These are phyloP conservation scores for Claviceps maximensis DNA, from an alignment of 2,329 filamentous ascomycete genomes.

Conservation along the genomic window DNA sequence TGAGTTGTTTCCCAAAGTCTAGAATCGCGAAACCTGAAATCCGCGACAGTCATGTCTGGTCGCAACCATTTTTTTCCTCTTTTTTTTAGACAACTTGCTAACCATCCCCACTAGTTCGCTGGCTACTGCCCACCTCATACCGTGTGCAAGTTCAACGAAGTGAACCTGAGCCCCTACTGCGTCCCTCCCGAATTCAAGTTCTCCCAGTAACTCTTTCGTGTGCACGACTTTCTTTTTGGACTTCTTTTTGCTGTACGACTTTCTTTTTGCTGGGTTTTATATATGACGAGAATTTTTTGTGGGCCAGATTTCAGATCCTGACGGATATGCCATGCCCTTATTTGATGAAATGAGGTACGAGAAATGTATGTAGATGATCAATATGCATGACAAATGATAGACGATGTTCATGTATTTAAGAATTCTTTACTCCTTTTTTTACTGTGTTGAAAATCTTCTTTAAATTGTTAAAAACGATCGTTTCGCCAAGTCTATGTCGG, in stretches of 20 bases:
- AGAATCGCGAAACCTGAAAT: neutral
- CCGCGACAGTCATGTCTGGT: neutral
- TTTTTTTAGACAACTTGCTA: neutral
- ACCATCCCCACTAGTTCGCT: slow-evolving; percentile 13
- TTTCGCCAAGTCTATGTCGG: neutral
- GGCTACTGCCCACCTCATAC: slow-evolving; percentile 24
- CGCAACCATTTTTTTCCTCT: no score
- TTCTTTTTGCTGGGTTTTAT: no score
- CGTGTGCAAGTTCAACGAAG: slow-evolving; percentile 21
- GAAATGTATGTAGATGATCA: neutral
- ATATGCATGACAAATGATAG: neutral
- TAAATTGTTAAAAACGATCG: neutral
- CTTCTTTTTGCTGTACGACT: no score
- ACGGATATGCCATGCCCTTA: neutral
- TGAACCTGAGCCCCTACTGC: slow-evolving; percentile 25
- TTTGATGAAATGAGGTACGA: neutral
- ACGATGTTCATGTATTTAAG: neutral
- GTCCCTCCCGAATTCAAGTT: slow-evolving; percentile 18
- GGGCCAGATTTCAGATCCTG: neutral
- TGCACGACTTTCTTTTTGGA: no score
- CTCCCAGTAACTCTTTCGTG: no score
- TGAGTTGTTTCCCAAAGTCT: slow-evolving; percentile 15
- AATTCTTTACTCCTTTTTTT: neutral
- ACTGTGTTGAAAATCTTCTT: neutral
- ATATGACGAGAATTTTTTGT: neutral